phyloP scores from a whole-genome alignment of 1,284 basidiomycete species.

The Anthracocystis panici-leucophaei region DNA sequence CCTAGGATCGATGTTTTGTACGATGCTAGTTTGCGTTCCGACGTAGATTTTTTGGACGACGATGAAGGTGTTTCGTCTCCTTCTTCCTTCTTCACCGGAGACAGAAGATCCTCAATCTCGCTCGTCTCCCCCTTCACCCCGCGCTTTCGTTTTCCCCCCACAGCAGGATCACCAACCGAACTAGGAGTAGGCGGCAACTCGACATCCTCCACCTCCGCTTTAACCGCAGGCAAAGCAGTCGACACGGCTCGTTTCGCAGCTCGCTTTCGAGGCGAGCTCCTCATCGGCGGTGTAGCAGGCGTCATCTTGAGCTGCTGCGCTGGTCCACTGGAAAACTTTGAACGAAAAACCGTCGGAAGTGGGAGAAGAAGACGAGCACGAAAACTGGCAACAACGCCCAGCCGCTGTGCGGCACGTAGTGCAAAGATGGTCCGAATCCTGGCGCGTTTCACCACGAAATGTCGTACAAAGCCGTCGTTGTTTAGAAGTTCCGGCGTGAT shows the following conservation, averaged over 20 bases:
- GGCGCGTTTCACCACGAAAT: not conserved
- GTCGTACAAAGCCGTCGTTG: not conserved
- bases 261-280: slow-evolving; percentile 13
- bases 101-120: slow-evolving; percentile 18
- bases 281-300: slow-evolving; percentile 5
- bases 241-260: not conserved
- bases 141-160: slow-evolving; percentile 15
- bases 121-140: slow-evolving; percentile 15
- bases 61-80: not conserved
- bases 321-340: not conserved
- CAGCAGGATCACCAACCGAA: slow-evolving; percentile 4
- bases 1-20: slow-evolving; percentile 47
- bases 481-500: no score
- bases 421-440: slow-evolving; percentile 26
- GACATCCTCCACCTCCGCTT: slow-evolving; percentile 10
- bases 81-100: slow-evolving; percentile 17
- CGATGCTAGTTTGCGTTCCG: slow-evolving; percentile 52
- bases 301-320: not conserved
- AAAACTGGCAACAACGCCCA: not conserved
- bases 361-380: not conserved
- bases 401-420: slow-evolving; percentile 14
- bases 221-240: slow-evolving; percentile 19
- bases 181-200: slow-evolving; percentile 17
- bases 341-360: not conserved
- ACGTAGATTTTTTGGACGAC: slow-evolving; percentile 27